Percentiles rank a stretch among this genome's conserved stretches.
Conservation (phyloP, 805 yeast genomes). For the Candida ortonii region DNA sequence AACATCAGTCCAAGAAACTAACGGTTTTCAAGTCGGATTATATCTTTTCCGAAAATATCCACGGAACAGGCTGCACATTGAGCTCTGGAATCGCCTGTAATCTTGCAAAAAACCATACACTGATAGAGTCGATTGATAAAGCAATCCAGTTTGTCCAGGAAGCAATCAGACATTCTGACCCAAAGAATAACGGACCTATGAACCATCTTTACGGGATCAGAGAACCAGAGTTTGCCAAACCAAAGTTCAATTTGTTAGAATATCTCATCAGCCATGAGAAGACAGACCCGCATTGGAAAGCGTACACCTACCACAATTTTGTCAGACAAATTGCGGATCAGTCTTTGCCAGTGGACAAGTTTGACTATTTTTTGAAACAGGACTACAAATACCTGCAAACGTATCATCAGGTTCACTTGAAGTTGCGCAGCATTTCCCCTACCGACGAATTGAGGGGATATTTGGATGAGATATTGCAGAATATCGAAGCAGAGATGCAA, state of each 20-base stretch:
- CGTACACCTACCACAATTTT: conserved; percentile 61
- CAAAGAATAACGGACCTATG: conserved; percentile 60
- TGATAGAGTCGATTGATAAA: conserved; percentile 49
- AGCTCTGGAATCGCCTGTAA: conserved; percentile 79
- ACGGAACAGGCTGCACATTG: conserved; percentile 90
- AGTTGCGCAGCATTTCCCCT: conserved; percentile 64
- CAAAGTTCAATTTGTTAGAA: conserved; percentile 30
- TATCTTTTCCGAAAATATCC: conserved; percentile 55
- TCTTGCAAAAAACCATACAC: conserved; percentile 51
- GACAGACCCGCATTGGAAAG: conserved; percentile 54
- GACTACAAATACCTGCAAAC: conserved; percentile 70
- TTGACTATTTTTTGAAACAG: conserved; percentile 47
- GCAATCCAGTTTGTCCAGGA: conserved; percentile 65
- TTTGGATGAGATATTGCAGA: conserved; percentile 48
- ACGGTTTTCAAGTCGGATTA: conserved; percentile 47
- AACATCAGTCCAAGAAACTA: conserved; percentile 32
- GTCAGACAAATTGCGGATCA: conserved; percentile 52
- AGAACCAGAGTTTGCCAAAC: background rate
- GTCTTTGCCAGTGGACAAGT: conserved; percentile 45
- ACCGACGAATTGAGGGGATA: conserved; percentile 47
- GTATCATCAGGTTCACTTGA: conserved; percentile 63
- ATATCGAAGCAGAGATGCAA: conserved; percentile 53
- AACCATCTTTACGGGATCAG: conserved; percentile 54
- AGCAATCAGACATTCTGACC: conserved; percentile 50
- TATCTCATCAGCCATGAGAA: conserved; percentile 55